phyloP scores from a whole-genome alignment of 352 stramenopile genomes.

The Thalassiosira delicatula region DNA sequence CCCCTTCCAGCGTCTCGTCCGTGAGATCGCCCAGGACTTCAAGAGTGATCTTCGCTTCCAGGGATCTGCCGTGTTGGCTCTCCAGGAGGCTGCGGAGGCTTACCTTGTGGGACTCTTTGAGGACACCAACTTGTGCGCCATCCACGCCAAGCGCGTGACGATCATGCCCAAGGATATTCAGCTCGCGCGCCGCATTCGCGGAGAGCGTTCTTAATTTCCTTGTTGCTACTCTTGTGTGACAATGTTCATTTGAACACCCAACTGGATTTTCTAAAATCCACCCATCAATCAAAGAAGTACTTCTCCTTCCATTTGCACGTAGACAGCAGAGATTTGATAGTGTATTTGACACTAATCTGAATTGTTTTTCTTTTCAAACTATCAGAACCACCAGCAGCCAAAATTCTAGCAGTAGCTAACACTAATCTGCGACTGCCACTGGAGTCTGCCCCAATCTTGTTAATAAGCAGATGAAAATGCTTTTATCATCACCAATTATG shows the following conservation, averaged over 20 bases:
- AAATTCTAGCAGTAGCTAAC: too few relatives aligned
- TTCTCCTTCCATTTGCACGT: too few relatives aligned
- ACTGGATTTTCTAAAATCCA: slow-evolving; percentile 46
- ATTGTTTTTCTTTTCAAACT: too few relatives aligned
- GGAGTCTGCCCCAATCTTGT: too few relatives aligned
- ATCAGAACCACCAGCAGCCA: too few relatives aligned
- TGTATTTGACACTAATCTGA: too few relatives aligned
- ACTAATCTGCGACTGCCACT: too few relatives aligned
- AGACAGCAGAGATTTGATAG: too few relatives aligned
- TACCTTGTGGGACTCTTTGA: slow-evolving; percentile 87
- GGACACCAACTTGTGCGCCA: slow-evolving; percentile 93
- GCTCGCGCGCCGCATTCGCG: slow-evolving; percentile 91
- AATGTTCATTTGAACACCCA: background rate
- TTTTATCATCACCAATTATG: too few relatives aligned
- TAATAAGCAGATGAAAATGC: too few relatives aligned
- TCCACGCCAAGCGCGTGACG: slow-evolving; percentile 60
- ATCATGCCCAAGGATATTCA: slow-evolving; percentile 91
- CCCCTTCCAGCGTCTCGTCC: slow-evolving; percentile 87
- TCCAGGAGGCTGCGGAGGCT: slow-evolving; percentile 86
- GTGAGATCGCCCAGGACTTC: slow-evolving; percentile 88
- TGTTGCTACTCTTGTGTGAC: background rate
- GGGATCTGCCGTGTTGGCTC: slow-evolving; percentile 82
- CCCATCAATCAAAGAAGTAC: slow-evolving; percentile 20
- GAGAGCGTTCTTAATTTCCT: slow-evolving; percentile 77
- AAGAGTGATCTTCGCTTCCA: slow-evolving; percentile 88